Evolutionary conservation across 768 basidiomycete genomes (phyloP).

Genomic region (Guyanaporus albipodus): DNA sequence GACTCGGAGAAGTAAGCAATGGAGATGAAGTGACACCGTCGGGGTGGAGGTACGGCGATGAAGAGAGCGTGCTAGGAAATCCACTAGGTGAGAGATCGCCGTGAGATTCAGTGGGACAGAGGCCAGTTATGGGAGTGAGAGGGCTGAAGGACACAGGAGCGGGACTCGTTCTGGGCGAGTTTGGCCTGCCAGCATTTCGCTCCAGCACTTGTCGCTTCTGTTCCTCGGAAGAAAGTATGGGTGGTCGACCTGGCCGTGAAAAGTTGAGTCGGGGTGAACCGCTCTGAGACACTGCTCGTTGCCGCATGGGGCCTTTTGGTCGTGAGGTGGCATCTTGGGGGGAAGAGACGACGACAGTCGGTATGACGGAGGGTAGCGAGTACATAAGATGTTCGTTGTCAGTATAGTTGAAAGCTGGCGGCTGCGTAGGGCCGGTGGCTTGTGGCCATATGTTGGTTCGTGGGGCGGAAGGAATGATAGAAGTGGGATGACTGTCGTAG

Average conservation of each 20-base stretch:
- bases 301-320: slow-evolving; percentile 30
- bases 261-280: slow-evolving; percentile 48
- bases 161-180: slow-evolving; percentile 27
- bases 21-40: slow-evolving; percentile 14
- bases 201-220: slow-evolving; percentile 48
- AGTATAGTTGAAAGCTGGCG: slow-evolving; percentile 1
- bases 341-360: slow-evolving; percentile 54
- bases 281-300: slow-evolving; percentile 37
- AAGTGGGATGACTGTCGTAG: neutral
- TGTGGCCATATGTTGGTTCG: slow-evolving; percentile 17
- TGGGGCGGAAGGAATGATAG: neutral
- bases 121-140: slow-evolving; percentile 22
- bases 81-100: neutral
- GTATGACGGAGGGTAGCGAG: slow-evolving; percentile 32
- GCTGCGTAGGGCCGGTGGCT: slow-evolving; percentile 6
- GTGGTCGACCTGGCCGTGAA: slow-evolving; percentile 56
- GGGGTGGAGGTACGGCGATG: slow-evolving; percentile 19
- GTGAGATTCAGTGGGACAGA: slow-evolving; percentile 5
- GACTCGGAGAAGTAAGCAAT: slow-evolving; percentile 5
- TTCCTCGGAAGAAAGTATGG: slow-evolving; percentile 36
- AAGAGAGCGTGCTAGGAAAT: neutral
- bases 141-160: slow-evolving; percentile 7
- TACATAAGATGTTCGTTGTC: slow-evolving; percentile 15
- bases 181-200: slow-evolving; percentile 48
- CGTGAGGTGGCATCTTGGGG: slow-evolving; percentile 28